These are phyloP conservation scores for Eurotiales sp. DNA, from an alignment of 2,329 filamentous ascomycete species.

Conservation along the genomic window DNA sequence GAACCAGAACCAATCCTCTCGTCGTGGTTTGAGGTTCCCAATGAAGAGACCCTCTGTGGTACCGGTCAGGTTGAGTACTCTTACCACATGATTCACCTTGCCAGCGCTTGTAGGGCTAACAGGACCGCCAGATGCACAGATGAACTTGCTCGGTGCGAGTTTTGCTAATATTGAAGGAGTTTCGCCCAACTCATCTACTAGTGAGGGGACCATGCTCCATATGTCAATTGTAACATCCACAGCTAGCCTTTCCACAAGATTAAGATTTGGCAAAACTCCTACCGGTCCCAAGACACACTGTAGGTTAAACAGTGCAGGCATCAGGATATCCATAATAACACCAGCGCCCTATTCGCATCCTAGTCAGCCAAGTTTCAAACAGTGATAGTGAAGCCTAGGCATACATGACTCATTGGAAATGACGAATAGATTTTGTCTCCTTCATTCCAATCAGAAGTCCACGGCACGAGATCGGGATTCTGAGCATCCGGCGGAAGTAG, in stretches of 20 bases:
- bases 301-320: slow-evolving; percentile 7
- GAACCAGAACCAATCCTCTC: slow-evolving; percentile 12
- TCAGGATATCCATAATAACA: slow-evolving; percentile 10
- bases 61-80: slow-evolving; percentile 8
- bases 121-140: slow-evolving; percentile 9
- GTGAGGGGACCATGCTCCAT: slow-evolving; percentile 10
- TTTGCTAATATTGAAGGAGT: neutral
- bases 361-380: neutral
- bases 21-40: neutral
- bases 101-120: slow-evolving; percentile 6
- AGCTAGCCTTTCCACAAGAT: slow-evolving; percentile 8
- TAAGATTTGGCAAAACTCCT: slow-evolving; percentile 6
- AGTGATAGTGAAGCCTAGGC: neutral
- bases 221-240: slow-evolving; percentile 4
- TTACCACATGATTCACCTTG: slow-evolving; percentile 1
- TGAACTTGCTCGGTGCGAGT: slow-evolving; percentile 3
- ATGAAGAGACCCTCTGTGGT: slow-evolving; percentile 9
- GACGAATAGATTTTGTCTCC: slow-evolving; percentile 9
- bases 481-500: slow-evolving; percentile 10
- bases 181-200: slow-evolving; percentile 7
- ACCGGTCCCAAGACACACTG: slow-evolving; percentile 8
- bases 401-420: slow-evolving; percentile 12
- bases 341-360: slow-evolving; percentile 1
- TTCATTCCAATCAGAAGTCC: slow-evolving; percentile 5
- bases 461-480: slow-evolving; percentile 1